Percentiles rank a stretch among this genome's conserved stretches.
Evolutionary conservation across 768 basidiomycete species (phyloP).

Genomic region (Russula brevipes): DNA sequence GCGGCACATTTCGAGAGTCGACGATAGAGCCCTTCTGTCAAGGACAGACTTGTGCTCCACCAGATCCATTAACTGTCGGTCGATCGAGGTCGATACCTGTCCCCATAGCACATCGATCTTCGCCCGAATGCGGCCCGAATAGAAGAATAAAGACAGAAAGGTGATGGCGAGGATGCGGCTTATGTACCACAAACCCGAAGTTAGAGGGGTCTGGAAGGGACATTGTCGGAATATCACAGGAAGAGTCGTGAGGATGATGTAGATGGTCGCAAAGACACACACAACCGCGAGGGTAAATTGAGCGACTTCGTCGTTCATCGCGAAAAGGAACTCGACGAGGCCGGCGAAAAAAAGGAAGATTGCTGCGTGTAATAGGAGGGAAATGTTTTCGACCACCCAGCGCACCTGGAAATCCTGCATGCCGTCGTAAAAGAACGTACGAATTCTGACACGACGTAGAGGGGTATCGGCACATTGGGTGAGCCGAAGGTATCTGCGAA

Average conservation of each 20-base stretch:
- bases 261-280: background rate
- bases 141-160: background rate
- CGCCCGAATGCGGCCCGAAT: background rate
- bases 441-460: constrained; percentile 9
- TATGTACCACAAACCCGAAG: constrained; percentile 1
- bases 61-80: background rate
- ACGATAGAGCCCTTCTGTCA: background rate
- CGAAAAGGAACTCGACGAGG: constrained; percentile 4
- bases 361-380: background rate
- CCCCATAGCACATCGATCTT: background rate
- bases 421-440: constrained; percentile 9
- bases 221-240: background rate
- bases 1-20: background rate
- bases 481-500: constrained; percentile 13
- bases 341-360: constrained; percentile 5
- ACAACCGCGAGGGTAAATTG: background rate
- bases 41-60: background rate
- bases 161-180: background rate
- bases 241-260: background rate
- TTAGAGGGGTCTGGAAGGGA: constrained; percentile 8
- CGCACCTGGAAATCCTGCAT: background rate
- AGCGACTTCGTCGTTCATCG: background rate
- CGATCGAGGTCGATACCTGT: background rate
- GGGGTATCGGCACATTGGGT: background rate
- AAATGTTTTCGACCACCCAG: constrained; percentile 8